Conservation (phyloP, 75 land plant genomes). For the Pinus tabuliformis region DNA sequence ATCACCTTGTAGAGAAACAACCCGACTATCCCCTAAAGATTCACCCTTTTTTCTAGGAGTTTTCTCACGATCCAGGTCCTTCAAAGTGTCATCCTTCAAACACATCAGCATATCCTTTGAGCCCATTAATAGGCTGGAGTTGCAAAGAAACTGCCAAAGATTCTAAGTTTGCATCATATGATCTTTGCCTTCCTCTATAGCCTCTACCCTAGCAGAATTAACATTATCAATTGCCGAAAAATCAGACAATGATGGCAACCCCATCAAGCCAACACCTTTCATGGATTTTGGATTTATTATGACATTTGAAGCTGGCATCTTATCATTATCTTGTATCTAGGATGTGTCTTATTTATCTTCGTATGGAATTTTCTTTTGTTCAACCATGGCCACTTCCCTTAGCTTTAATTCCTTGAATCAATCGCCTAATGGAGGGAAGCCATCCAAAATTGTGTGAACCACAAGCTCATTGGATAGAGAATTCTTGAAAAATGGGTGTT, state of each 20-base stretch:
- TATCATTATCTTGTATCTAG: no score
- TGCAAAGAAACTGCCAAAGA: no score
- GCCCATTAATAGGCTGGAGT: no score
- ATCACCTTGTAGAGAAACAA: not conserved
- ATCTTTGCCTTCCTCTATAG: no score
- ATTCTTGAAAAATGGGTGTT: constrained; percentile 22
- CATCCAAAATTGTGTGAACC: constrained; percentile 15
- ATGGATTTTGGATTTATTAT: no score
- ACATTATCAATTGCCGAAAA: no score
- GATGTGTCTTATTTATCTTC: constrained; percentile 5
- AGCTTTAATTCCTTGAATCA: constrained; percentile 28
- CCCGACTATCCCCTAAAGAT: not conserved
- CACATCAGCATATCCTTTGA: not conserved
- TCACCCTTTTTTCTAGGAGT: not conserved
- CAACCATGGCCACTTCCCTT: constrained; percentile 29
- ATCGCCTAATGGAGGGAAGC: constrained; percentile 29
- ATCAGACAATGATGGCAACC: no score
- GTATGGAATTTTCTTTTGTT: constrained; percentile 30
- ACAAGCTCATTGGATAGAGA: constrained; percentile 9
- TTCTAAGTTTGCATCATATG: no score
- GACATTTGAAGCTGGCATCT: no score
- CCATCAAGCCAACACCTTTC: no score
- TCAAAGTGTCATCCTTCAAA: not conserved
- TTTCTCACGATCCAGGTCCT: not conserved
- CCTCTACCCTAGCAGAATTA: no score